Conservation (phyloP, 257 asterid species). For the Handroanthus guayacan region DNA sequence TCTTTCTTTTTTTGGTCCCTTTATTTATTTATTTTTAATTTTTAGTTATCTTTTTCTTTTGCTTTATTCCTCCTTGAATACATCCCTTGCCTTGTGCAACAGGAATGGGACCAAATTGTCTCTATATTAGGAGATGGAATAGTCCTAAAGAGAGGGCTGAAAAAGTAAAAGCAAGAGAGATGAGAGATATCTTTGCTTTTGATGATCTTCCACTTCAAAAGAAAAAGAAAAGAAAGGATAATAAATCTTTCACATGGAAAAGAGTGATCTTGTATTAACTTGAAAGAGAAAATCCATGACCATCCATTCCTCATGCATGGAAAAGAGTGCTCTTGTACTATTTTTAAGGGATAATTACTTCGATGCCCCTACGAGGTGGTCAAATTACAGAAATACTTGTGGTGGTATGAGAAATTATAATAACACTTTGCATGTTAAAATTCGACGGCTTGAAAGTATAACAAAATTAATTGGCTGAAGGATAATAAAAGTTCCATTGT, state of each 20-base stretch:
- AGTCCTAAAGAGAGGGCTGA: slow-evolving; percentile 78
- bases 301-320: slow-evolving; percentile 56
- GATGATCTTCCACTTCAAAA: slow-evolving; percentile 70
- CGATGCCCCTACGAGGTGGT: too few species aligned
- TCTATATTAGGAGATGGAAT: slow-evolving; percentile 71
- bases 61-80: slow-evolving; percentile 53
- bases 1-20: slow-evolving; percentile 12
- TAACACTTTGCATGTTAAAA: too few species aligned
- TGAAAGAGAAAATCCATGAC: slow-evolving; percentile 36
- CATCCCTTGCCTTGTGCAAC: slow-evolving; percentile 41
- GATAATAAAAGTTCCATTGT: too few species aligned
- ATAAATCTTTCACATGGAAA: slow-evolving; percentile 61
- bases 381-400: too few species aligned
- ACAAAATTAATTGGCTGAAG: too few species aligned
- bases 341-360: too few species aligned
- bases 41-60: neutral
- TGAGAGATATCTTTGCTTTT: slow-evolving; percentile 59
- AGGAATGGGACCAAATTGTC: slow-evolving; percentile 54
- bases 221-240: slow-evolving; percentile 39
- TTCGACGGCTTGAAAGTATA: too few species aligned
- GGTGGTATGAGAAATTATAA: too few species aligned
- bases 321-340: slow-evolving; percentile 64
- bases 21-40: neutral
- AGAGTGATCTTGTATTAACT: slow-evolving; percentile 63
- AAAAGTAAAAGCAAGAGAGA: slow-evolving; percentile 61